These are phyloP conservation scores for Aspergillus indologenus DNA, from an alignment of 495 filamentous ascomycete species.

Conservation along the genomic window DNA sequence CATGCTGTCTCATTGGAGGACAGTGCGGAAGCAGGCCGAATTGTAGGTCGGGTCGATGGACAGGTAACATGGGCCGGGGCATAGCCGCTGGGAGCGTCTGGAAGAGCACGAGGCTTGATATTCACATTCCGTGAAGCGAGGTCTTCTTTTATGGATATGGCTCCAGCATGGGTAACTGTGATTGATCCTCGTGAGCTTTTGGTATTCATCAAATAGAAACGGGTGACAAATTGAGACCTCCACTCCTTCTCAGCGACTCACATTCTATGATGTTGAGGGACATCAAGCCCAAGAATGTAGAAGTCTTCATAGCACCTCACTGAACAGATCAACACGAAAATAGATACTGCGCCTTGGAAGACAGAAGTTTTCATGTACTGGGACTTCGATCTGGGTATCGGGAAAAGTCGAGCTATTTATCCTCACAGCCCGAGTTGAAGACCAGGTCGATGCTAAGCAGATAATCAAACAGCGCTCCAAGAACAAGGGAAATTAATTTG, in stretches of 20 bases:
- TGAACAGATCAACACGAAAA: background rate
- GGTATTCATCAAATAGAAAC: background rate
- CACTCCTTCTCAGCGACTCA: background rate
- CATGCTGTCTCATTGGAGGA: conserved; percentile 62
- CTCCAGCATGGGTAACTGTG: conserved; percentile 3
- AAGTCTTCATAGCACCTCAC: background rate
- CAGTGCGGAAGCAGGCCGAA: conserved; percentile 50
- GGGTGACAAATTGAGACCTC: too few species aligned
- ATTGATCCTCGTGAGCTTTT: background rate
- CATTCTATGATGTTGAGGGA: conserved; percentile 4
- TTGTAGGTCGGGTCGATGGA: conserved; percentile 34
- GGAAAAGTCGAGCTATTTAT: conserved; percentile 1
- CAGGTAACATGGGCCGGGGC: conserved; percentile 27
- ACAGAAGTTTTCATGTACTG: too few species aligned
- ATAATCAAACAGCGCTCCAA: background rate
- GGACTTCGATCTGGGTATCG: background rate
- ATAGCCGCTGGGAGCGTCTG: conserved; percentile 32
- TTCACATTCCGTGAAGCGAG: background rate
- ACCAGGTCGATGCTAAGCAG: background rate
- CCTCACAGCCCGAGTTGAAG: background rate
- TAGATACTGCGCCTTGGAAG: background rate
- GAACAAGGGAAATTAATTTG: too few species aligned
- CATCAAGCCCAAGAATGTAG: conserved; percentile 1
- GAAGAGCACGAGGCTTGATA: conserved; percentile 1
- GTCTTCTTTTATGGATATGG: background rate